These are phyloP conservation scores for Solanum stenotomum DNA, from an alignment of 257 asterid species.

Conservation along the genomic window DNA sequence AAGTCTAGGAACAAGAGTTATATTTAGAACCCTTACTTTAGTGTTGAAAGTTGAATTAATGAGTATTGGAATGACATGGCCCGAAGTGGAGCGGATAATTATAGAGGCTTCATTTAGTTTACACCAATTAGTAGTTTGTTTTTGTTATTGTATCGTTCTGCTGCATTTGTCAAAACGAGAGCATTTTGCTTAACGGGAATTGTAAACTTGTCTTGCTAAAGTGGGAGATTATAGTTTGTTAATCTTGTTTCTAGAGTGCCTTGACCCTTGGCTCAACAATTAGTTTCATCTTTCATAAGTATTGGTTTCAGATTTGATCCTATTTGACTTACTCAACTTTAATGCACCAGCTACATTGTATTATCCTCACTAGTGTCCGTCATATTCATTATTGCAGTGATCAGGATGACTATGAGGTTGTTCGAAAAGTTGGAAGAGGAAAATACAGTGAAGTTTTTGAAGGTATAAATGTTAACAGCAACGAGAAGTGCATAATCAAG, in stretches of 20 bases:
- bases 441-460: slow-evolving; percentile 40
- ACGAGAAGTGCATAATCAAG: slow-evolving; percentile 30
- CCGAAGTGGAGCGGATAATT: background rate
- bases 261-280: background rate
- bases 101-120: background rate
- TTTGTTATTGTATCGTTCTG: background rate
- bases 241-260: background rate
- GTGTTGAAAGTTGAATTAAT: background rate
- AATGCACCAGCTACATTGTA: background rate
- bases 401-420: slow-evolving; percentile 37
- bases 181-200: background rate
- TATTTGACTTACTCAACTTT: background rate
- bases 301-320: background rate
- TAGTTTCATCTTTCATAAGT: background rate
- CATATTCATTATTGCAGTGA: slow-evolving; percentile 12
- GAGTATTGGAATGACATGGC: background rate
- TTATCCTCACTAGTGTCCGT: background rate
- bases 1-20: background rate
- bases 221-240: background rate
- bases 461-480: slow-evolving; percentile 23
- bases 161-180: background rate
- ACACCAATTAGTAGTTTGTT: background rate
- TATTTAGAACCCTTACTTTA: background rate
- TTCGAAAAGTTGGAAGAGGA: slow-evolving; percentile 41
- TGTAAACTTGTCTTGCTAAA: background rate